A percentile compares a stretch with the other conserved stretches of the same genome.
Evolutionary conservation across 768 basidiomycete genomes (phyloP).

Genomic region (Xerocomus spinulosus): DNA sequence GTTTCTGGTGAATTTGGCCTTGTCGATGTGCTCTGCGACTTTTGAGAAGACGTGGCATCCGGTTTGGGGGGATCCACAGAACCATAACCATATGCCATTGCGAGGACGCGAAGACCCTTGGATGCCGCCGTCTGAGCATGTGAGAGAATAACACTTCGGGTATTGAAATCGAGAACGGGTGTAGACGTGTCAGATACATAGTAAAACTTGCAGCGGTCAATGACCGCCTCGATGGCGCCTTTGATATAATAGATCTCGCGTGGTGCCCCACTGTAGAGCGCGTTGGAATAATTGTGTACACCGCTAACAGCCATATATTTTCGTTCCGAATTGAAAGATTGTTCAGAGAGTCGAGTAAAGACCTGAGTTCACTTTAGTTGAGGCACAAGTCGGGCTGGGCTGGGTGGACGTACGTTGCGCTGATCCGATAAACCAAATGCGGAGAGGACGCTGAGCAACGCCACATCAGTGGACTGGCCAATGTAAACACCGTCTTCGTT

Average conservation of each 20-base stretch:
- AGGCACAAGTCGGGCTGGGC: background rate
- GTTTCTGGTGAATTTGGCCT: constrained; percentile 32
- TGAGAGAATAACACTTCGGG: constrained; percentile 59
- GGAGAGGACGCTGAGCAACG: constrained; percentile 74
- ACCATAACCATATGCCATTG: constrained; percentile 86
- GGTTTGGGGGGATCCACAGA: constrained; percentile 39
- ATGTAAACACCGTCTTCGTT: constrained; percentile 71
- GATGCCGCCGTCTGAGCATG: constrained; percentile 71
- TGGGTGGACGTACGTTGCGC: constrained; percentile 50
- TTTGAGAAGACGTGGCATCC: constrained; percentile 16
- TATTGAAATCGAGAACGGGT: constrained; percentile 67
- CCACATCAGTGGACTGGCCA: constrained; percentile 93
- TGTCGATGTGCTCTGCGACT: constrained; percentile 22
- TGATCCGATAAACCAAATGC: constrained; percentile 65
- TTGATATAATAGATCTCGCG: constrained; percentile 88
- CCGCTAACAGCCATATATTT: constrained; percentile 94
- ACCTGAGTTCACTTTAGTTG: constrained; percentile 35
- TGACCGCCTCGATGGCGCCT: constrained; percentile 84
- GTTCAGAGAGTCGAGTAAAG: constrained; percentile 71
- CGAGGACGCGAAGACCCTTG: constrained; percentile 80
- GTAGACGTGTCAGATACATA: constrained; percentile 88
- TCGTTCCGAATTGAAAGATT: constrained; percentile 88
- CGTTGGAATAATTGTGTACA: constrained; percentile 39
- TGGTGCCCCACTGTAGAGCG: constrained; percentile 29
- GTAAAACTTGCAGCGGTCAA: constrained; percentile 85